Evolutionary conservation across 225 moss, liverwort and hornwort genomes (phyloP).

Genomic region (Anthoceros angustus): DNA sequence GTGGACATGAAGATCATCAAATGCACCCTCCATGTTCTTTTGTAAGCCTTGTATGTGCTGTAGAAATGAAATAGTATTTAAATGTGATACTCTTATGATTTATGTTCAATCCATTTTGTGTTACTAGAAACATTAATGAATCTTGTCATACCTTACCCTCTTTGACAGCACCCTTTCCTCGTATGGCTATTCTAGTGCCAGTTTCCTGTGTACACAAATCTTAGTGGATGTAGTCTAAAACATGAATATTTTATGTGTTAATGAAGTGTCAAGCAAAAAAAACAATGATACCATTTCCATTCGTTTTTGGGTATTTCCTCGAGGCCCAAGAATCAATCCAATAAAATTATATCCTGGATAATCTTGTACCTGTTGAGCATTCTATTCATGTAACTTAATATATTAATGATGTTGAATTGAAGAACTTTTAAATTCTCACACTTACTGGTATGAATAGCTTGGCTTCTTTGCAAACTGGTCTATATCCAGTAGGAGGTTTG

Average conservation of each 20-base stretch:
- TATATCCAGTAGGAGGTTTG: constrained; percentile 75
- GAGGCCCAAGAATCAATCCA: constrained; percentile 75
- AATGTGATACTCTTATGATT: constrained; percentile 7
- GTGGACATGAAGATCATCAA: constrained; percentile 81
- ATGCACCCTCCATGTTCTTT: constrained; percentile 55
- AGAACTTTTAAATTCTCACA: neutral
- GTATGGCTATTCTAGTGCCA: constrained; percentile 71
- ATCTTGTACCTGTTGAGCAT: constrained; percentile 33
- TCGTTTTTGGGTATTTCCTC: constrained; percentile 70
- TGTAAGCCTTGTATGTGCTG: constrained; percentile 37
- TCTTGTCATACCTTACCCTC: constrained; percentile 58
- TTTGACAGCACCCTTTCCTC: constrained; percentile 76
- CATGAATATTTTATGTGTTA: neutral
- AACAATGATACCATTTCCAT: constrained; percentile 47
- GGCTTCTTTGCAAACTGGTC: constrained; percentile 68
- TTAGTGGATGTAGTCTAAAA: neutral
- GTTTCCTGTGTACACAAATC: constrained; percentile 41
- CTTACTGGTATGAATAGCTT: constrained; percentile 73
- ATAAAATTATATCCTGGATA: constrained; percentile 86
- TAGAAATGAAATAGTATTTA: constrained; percentile 21
- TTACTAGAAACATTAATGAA: neutral
- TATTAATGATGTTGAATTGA: neutral
- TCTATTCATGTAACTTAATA: too few species aligned
- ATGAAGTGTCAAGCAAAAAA: neutral
- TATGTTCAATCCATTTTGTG: neutral